Base-by-base conservation (phyloP, 2,329 filamentous ascomycete species). In the Colletotrichum spaethianum region DNA sequence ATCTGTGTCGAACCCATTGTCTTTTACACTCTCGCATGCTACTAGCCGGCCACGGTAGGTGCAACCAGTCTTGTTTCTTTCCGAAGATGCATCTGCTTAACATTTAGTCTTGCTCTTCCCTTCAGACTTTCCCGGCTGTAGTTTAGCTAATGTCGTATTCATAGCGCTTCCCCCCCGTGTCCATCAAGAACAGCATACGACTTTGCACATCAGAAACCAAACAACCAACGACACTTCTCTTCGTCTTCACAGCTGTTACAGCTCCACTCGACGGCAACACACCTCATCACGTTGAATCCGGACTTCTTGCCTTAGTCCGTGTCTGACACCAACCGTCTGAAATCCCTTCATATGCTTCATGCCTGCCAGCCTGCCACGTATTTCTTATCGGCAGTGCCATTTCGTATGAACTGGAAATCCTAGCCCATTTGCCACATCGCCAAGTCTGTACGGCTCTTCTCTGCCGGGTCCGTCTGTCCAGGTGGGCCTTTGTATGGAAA, bases 21-120 rank as follows among this genome's bases (percentile, higher is more conserved):
- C 53, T 63, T 52, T 70, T 56, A 64, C 38, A 70, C 38, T 69
- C 38, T 20, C 36, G 18, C 36, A 44, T 69, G n/a, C 42, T 64
- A 38, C 65, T 53, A 60, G 46, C 46, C 40, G 20, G 26, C n/a
- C 57, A 63, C 50, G 46, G 70, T 64, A 64, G 70, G 70, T 72
- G 60, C 63, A 70, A 50, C 59, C 69, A 20, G 33, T 63, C 52
- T 46, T 40, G 36, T 46, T 36, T n/a, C 28, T 50, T 16, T 53
- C 42, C 28, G 16, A 61, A 63, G 20, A 60, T 48, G 52, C 44
- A 38, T 42, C 36, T 64, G 60, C 44, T 60, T 60, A 69, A 72
- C 65, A 69, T 60, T 64, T 60, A 59, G 70, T 64, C 65, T 64
- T 59, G 59, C 44, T 59, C 18, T 40, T 55, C 52, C 66, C 60